phyloP scores from a whole-genome alignment of 495 filamentous ascomycete species.

The Entonaema liquescens region DNA sequence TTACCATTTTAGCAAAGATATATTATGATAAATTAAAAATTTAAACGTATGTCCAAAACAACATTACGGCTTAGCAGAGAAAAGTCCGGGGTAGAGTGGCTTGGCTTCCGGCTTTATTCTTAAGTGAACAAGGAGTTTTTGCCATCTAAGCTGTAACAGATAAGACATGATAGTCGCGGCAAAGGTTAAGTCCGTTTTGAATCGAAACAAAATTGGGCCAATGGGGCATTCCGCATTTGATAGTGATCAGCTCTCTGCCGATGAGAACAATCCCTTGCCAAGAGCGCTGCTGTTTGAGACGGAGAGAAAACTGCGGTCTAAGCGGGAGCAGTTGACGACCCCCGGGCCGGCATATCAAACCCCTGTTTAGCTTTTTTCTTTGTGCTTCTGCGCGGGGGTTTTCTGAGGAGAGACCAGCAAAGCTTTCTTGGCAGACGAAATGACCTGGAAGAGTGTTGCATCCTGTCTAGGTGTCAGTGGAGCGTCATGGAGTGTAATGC shows the following conservation, averaged over 20 bases:
- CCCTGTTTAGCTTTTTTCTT: conserved; percentile 20
- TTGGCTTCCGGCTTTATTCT: background rate
- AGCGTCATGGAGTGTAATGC: conserved; percentile 10
- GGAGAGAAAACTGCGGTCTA: conserved; percentile 28
- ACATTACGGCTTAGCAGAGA: conserved; percentile 21
- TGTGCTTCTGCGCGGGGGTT: background rate
- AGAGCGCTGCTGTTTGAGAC: conserved; percentile 34
- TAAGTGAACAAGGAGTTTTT: conserved; percentile 8
- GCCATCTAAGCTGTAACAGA: conserved; percentile 24
- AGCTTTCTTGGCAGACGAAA: conserved; percentile 4
- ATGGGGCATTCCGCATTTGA: conserved; percentile 30
- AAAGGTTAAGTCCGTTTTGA: conserved; percentile 23
- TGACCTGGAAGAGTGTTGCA: conserved; percentile 11
- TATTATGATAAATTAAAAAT: conserved; percentile 8
- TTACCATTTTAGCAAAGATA: no score
- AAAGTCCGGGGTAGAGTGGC: conserved; percentile 33
- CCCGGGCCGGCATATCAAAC: conserved; percentile 27
- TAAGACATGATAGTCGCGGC: conserved; percentile 34
- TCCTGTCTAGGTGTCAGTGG: conserved; percentile 20
- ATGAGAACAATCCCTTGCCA: conserved; percentile 26
- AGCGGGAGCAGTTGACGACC: conserved; percentile 21
- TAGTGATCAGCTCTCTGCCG: conserved; percentile 26
- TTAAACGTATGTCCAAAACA: conserved; percentile 30
- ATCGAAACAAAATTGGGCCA: conserved; percentile 39
- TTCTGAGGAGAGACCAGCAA: background rate